A percentile compares a stretch with the other conserved stretches of the same genome.
These are phyloP conservation scores for Kandelia obovata DNA, from an alignment of 345 rosid genomes.

Conservation along the genomic window DNA sequence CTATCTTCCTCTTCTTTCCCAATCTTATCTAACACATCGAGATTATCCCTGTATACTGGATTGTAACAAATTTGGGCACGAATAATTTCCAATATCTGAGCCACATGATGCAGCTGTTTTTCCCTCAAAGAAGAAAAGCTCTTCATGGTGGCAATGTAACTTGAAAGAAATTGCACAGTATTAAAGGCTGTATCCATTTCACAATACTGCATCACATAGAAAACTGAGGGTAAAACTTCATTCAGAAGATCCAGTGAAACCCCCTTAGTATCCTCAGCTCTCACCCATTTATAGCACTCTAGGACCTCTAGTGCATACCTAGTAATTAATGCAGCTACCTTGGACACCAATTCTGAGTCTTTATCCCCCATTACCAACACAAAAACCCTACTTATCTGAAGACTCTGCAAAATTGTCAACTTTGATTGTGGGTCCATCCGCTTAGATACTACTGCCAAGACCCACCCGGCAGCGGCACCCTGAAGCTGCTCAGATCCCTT, in stretches of 20 bases:
- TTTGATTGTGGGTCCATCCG: slow-evolving; percentile 80
- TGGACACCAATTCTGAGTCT: slow-evolving; percentile 63
- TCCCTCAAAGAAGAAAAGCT: slow-evolving; percentile 64
- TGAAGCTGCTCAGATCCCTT: slow-evolving; percentile 62
- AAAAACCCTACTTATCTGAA: slow-evolving; percentile 64
- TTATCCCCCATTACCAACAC: slow-evolving; percentile 53
- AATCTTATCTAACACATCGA: slow-evolving; percentile 67
- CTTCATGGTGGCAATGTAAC: slow-evolving; percentile 79
- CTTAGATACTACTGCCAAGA: slow-evolving; percentile 80
- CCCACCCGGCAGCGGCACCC: slow-evolving; percentile 81
- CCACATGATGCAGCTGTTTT: slow-evolving; percentile 59
- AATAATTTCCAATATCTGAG: slow-evolving; percentile 80
- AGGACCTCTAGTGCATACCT: slow-evolving; percentile 82
- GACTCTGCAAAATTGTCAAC: slow-evolving; percentile 61
- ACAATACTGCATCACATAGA: slow-evolving; percentile 63
- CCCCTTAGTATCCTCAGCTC: slow-evolving; percentile 53
- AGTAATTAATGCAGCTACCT: slow-evolving; percentile 62
- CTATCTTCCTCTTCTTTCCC: slow-evolving; percentile 91
- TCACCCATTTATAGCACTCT: slow-evolving; percentile 72
- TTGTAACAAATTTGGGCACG: slow-evolving; percentile 68
- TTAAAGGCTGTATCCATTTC: slow-evolving; percentile 65
- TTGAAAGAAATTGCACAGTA: slow-evolving; percentile 70
- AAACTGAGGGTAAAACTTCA: slow-evolving; percentile 84
- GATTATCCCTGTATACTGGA: slow-evolving; percentile 64
- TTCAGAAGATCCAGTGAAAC: slow-evolving; percentile 62